phyloP scores from a whole-genome alignment of 192 early-diverging fungal genomes.

The Phlyctochytrium bullatum region DNA sequence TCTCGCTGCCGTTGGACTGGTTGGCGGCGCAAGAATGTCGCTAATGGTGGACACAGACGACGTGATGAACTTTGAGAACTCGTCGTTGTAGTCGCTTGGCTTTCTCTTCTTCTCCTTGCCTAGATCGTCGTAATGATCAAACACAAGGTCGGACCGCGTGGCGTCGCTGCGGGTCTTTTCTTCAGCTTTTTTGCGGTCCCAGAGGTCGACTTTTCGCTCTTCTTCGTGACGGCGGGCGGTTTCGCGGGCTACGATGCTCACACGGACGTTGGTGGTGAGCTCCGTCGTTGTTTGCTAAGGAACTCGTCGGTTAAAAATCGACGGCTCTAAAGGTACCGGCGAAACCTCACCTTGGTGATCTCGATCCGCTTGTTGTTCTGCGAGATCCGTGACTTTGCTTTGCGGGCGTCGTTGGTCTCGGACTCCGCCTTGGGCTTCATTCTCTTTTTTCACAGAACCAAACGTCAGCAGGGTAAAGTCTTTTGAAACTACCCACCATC shows the following conservation, averaged over 20 bases:
- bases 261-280: slow-evolving; percentile 45
- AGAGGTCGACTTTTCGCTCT: slow-evolving; percentile 35
- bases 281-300: slow-evolving; percentile 30
- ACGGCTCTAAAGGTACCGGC: background rate
- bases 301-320: background rate
- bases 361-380: slow-evolving; percentile 39
- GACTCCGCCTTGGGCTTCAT: slow-evolving; percentile 39
- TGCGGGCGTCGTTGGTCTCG: slow-evolving; percentile 39
- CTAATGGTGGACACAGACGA: slow-evolving; percentile 28
- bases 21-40: slow-evolving; percentile 46
- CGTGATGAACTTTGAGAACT: slow-evolving; percentile 31
- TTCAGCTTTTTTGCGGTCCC: slow-evolving; percentile 38
- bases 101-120: too few species aligned
- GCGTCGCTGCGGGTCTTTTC: slow-evolving; percentile 25
- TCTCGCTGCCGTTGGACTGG: background rate
- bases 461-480: background rate
- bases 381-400: slow-evolving; percentile 36
- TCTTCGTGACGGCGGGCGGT: slow-evolving; percentile 45
- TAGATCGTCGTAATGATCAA: too few species aligned
- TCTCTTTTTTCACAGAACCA: slow-evolving; percentile 13
- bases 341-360: slow-evolving; percentile 28
- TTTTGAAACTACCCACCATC: slow-evolving; percentile 26
- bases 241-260: slow-evolving; percentile 47
- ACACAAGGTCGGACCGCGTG: too few species aligned
- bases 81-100: slow-evolving; percentile 1